Conservation (phyloP, 1,139 yeast species). For the Hansenula sp. region DNA sequence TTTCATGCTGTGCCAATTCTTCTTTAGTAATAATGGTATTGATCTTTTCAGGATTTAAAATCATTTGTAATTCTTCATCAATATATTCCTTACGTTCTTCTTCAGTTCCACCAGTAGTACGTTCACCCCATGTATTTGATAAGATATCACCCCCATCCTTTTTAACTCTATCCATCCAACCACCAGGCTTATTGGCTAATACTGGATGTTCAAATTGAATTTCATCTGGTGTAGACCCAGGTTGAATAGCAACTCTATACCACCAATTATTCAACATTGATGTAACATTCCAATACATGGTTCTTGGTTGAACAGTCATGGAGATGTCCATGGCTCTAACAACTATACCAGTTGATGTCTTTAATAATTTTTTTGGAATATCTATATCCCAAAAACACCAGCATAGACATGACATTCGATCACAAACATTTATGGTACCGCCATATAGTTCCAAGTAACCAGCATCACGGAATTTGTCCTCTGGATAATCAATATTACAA, state of each 20-base stretch:
- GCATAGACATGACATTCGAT: constrained; percentile 27
- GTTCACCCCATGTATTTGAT: constrained; percentile 28
- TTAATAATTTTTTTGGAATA: constrained; percentile 19
- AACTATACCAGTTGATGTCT: constrained; percentile 24
- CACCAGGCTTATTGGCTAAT: constrained; percentile 25
- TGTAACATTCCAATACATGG: constrained; percentile 34
- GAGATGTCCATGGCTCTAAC: constrained; percentile 33
- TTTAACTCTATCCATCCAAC: constrained; percentile 34
- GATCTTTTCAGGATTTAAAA: constrained; percentile 21
- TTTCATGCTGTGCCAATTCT: constrained; percentile 49
- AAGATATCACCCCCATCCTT: constrained; percentile 28
- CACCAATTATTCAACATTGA: constrained; percentile 34
- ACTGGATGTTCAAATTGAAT: constrained; percentile 29
- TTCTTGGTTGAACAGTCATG: constrained; percentile 31
- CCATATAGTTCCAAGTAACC: constrained; percentile 28
- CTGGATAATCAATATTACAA: constrained; percentile 28
- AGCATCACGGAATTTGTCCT: constrained; percentile 26
- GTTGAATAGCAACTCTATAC: constrained; percentile 29
- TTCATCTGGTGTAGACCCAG: constrained; percentile 12
- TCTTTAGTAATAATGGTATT: constrained; percentile 31
- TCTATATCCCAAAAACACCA: constrained; percentile 32
- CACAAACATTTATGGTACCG: constrained; percentile 29
- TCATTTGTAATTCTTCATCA: constrained; percentile 23
- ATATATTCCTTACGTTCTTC: constrained; percentile 8
- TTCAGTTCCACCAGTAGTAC: constrained; percentile 11